Evolutionary conservation across 2,329 filamentous ascomycete genomes (phyloP).

Genomic region (Mycosphaerella arachidis): DNA sequence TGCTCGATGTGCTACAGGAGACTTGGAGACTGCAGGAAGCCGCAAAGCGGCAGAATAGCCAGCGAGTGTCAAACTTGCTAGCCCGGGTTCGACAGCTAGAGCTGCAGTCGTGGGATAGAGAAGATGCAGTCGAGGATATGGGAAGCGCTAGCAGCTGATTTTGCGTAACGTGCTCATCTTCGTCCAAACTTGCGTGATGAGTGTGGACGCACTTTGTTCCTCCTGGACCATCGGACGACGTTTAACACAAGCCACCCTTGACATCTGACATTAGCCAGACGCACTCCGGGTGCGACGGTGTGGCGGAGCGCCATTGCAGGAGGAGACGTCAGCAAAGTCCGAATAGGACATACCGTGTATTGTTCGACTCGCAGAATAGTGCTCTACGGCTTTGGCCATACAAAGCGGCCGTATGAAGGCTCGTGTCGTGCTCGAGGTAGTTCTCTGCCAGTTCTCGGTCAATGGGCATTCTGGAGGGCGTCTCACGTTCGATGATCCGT

Average conservation of each 20-base stretch:
- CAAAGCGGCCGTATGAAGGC: no score
- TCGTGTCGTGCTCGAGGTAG: no score
- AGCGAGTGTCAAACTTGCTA: slow-evolving; percentile 54
- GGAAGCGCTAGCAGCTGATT: slow-evolving; percentile 12
- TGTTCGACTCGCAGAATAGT: no score
- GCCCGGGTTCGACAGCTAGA: slow-evolving; percentile 61
- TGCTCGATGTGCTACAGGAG: slow-evolving; percentile 56
- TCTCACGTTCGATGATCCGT: no score
- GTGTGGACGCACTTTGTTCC: neutral
- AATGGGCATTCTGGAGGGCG: no score
- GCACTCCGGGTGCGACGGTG: neutral
- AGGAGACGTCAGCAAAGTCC: neutral
- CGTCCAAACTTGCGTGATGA: neutral
- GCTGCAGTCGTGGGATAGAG: slow-evolving; percentile 66
- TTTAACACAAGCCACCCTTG: neutral
- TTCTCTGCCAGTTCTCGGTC: no score
- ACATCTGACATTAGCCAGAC: neutral
- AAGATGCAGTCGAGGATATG: slow-evolving; percentile 59
- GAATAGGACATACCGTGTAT: no score
- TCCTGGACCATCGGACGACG: neutral
- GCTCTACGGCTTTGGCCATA: no score
- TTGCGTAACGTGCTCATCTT: neutral
- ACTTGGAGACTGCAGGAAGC: slow-evolving; percentile 60
- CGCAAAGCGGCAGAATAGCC: slow-evolving; percentile 50
- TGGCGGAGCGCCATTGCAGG: neutral